Evolutionary conservation across 2,329 filamentous ascomycete genomes (phyloP).

Genomic region (Leptographium radiaticola): DNA sequence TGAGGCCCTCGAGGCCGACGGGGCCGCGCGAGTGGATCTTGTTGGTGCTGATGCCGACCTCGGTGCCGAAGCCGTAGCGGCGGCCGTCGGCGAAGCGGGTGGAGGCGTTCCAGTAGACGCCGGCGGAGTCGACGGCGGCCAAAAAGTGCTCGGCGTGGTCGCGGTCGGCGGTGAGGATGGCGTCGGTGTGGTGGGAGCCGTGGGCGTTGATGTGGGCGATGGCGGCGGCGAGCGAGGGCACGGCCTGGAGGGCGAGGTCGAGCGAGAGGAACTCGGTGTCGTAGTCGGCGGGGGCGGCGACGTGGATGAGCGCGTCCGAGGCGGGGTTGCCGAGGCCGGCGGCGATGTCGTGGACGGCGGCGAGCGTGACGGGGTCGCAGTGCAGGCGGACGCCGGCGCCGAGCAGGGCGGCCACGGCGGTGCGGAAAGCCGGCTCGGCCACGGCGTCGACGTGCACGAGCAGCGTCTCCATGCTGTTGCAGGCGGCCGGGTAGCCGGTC

Average conservation of each 20-base stretch:
- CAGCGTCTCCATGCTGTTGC: slow-evolving; percentile 87
- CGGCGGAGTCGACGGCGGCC: slow-evolving; percentile 72
- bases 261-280: slow-evolving; percentile 83
- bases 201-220: slow-evolving; percentile 84
- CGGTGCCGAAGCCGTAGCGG: slow-evolving; percentile 93
- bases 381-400: slow-evolving; percentile 68
- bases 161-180: slow-evolving; percentile 61
- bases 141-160: slow-evolving; percentile 69
- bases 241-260: slow-evolving; percentile 69
- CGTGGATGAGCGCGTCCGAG: neutral
- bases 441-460: slow-evolving; percentile 67
- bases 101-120: slow-evolving; percentile 94
- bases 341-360: slow-evolving; percentile 23
- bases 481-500: slow-evolving; percentile 86
- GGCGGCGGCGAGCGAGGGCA: slow-evolving; percentile 55
- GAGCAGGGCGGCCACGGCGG: slow-evolving; percentile 55
- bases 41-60: slow-evolving; percentile 97
- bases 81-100: slow-evolving; percentile 93
- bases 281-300: slow-evolving; percentile 55
- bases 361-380: slow-evolving; percentile 60
- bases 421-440: slow-evolving; percentile 50
- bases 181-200: slow-evolving; percentile 89
- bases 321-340: slow-evolving; percentile 13
- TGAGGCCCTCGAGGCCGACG: slow-evolving; percentile 85
- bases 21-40: slow-evolving; percentile 94